These are phyloP conservation scores for Sequoia sempervirens DNA, from an alignment of 75 land plant species.

Conservation along the genomic window DNA sequence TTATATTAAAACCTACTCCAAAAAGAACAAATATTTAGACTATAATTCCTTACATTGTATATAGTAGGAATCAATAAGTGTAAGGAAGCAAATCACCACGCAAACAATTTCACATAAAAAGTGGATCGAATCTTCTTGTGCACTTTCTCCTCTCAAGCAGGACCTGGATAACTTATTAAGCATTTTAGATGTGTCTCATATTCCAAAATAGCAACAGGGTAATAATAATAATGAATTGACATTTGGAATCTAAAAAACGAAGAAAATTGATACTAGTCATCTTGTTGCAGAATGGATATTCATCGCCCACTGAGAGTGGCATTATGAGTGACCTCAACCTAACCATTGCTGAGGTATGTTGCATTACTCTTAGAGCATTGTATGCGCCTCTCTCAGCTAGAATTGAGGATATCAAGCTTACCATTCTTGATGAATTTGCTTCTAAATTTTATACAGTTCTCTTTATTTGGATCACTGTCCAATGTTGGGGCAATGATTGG, in stretches of 20 bases:
- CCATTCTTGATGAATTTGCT: neutral
- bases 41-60: neutral
- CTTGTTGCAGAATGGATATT: slow-evolving; percentile 33
- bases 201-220: neutral
- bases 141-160: neutral
- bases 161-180: neutral
- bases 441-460: slow-evolving; percentile 19
- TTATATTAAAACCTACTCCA: neutral
- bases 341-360: slow-evolving; percentile 33
- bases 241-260: neutral
- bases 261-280: neutral
- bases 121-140: neutral
- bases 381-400: neutral
- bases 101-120: too few relatives aligned
- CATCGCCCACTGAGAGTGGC: slow-evolving; percentile 30
- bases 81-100: too few relatives aligned
- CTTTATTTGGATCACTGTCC: slow-evolving; percentile 36
- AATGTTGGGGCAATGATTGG: slow-evolving; percentile 42
- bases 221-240: neutral
- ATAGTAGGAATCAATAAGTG: too few relatives aligned
- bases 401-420: neutral
- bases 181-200: neutral
- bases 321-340: slow-evolving; percentile 27
- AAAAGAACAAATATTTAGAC: neutral
- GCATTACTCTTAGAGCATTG: neutral